These are phyloP conservation scores for Solanum medicagineum DNA, from an alignment of 257 asterid species.

Conservation along the genomic window DNA sequence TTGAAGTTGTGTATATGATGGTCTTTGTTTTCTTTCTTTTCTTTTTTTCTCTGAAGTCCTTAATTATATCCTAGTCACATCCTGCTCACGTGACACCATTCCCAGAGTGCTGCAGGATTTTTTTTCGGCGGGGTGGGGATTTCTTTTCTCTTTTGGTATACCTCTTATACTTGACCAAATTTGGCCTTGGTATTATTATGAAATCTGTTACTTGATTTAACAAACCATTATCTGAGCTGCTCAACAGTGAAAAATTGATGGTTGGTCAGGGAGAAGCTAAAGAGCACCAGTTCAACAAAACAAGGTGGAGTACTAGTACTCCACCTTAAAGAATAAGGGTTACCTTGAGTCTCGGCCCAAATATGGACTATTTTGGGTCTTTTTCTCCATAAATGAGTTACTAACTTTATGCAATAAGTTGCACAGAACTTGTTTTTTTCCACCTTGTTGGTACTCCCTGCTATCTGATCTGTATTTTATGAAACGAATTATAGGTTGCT, in stretches of 20 bases:
- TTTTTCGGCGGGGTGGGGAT: background rate
- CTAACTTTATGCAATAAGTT: background rate
- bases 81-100: background rate
- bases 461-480: background rate
- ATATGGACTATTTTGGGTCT: background rate
- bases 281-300: background rate
- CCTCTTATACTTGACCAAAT: background rate
- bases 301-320: background rate
- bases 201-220: background rate
- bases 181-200: background rate
- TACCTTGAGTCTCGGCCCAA: background rate
- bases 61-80: background rate
- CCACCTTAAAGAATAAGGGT: background rate
- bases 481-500: constrained; percentile 51
- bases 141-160: no score
- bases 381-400: background rate
- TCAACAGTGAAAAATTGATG: background rate
- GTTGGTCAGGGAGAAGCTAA: background rate
- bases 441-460: background rate
- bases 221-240: background rate
- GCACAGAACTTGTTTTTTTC: background rate
- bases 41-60: background rate
- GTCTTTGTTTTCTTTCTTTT: background rate
- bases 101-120: background rate
- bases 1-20: background rate